Evolutionary conservation across 208 protist species (phyloP).

Genomic region (Acanthamoeba royreba): DNA sequence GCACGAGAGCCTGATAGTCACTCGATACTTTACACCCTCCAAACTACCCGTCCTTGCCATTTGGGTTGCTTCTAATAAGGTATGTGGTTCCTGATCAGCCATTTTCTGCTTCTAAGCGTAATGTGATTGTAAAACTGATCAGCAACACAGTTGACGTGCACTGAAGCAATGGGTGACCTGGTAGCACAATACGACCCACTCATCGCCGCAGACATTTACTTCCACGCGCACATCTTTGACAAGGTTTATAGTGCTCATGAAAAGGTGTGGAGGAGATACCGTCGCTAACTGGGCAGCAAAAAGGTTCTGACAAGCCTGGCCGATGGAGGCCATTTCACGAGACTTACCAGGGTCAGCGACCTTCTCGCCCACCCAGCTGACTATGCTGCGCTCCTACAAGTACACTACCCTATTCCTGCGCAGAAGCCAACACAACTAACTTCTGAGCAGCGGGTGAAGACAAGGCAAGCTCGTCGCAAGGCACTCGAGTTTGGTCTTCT

Average conservation of each 20-base stretch:
- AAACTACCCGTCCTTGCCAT: background rate
- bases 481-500: background rate
- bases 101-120: too few species aligned
- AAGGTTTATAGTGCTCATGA: too few species aligned
- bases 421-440: background rate
- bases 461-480: background rate
- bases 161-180: background rate
- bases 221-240: background rate
- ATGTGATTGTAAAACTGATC: too few species aligned
- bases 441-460: background rate
- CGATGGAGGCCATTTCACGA: background rate
- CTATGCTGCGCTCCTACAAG: background rate
- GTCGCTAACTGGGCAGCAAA: too few species aligned
- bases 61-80: background rate
- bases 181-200: background rate
- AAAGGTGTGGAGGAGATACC: too few species aligned
- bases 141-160: slow-evolving; percentile 12
- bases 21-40: background rate
- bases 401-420: background rate
- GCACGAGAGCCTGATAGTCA: background rate
- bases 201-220: background rate
- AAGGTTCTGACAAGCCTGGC: background rate
- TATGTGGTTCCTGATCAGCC: background rate
- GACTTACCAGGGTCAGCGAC: background rate
- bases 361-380: background rate